phyloP scores from a whole-genome alignment of 805 yeast species.

The Spathaspora boniae region DNA sequence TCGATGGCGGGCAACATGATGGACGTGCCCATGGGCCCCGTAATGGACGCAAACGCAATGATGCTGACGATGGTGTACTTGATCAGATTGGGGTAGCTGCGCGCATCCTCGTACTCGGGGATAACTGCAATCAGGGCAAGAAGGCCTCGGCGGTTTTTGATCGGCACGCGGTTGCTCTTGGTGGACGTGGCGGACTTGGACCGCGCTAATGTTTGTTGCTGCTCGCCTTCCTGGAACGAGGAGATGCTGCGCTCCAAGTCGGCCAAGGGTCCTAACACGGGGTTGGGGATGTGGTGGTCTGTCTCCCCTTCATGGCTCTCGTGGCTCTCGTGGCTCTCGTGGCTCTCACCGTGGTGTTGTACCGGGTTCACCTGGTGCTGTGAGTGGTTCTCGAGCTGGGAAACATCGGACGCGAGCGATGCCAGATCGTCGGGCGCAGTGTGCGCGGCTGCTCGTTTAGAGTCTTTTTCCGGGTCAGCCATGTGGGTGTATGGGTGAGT shows the following conservation, averaged over 20 bases:
- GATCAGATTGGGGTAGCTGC: slow-evolving; percentile 50
- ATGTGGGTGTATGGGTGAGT: too few species aligned
- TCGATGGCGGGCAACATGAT: slow-evolving; percentile 77
- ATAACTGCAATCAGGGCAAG: slow-evolving; percentile 47
- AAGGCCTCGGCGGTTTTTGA: slow-evolving; percentile 55
- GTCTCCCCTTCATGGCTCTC: too few species aligned
- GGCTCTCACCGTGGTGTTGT: too few species aligned
- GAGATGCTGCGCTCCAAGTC: slow-evolving; percentile 9
- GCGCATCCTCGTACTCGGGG: slow-evolving; percentile 73
- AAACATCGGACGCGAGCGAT: too few species aligned
- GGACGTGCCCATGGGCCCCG: slow-evolving; percentile 90
- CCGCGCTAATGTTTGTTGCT: background rate
- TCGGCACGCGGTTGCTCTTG: slow-evolving; percentile 16
- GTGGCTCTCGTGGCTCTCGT: too few species aligned
- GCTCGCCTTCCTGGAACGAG: slow-evolving; percentile 4
- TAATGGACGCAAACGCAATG: slow-evolving; percentile 69
- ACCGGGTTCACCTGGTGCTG: too few species aligned
- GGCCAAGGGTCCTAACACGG: slow-evolving; percentile 4
- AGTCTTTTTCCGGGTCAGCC: too few species aligned
- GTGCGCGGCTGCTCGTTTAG: too few species aligned
- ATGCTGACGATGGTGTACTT: slow-evolving; percentile 58
- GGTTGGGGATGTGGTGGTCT: slow-evolving; percentile 6
- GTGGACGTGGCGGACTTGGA: slow-evolving; percentile 5
- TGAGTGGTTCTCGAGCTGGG: too few species aligned
- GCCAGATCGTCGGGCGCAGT: too few species aligned